Conservation (phyloP, 805 yeast species). For the Grigorovia yakushimaensis region DNA sequence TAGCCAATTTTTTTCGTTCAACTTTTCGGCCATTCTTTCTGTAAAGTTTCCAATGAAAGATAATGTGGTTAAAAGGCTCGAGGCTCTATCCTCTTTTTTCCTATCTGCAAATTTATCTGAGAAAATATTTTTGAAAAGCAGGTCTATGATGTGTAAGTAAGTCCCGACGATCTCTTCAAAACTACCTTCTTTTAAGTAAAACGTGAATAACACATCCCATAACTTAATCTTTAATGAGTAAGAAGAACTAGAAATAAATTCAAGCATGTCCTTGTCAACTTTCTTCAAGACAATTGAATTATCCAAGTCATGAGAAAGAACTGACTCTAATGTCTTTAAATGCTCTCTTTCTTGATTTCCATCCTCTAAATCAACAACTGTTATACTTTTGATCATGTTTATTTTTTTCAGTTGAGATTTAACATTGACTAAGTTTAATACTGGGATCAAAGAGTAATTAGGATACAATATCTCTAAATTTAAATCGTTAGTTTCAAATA, state of each 20-base stretch:
- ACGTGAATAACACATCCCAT: conserved; percentile 63
- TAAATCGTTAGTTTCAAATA: conserved; percentile 6
- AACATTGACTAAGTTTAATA: conserved; percentile 40
- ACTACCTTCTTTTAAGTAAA: conserved; percentile 32
- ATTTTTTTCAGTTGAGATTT: conserved; percentile 59
- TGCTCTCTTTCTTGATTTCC: conserved; percentile 13
- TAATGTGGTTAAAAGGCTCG: conserved; percentile 27
- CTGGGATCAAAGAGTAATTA: conserved; percentile 53
- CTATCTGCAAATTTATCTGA: conserved; percentile 30
- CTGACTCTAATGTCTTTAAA: conserved; percentile 35
- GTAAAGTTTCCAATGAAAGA: conserved; percentile 43
- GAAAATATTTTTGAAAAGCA: conserved; percentile 33
- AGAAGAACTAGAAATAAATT: conserved; percentile 54
- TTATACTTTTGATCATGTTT: conserved; percentile 42
- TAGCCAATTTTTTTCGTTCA: conserved; percentile 31
- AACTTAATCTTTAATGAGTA: conserved; percentile 57
- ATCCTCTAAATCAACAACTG: conserved; percentile 7
- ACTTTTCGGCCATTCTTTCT: conserved; percentile 26
- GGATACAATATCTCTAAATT: conserved; percentile 34
- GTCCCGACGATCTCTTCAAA: conserved; percentile 36
- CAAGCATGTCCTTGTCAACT: conserved; percentile 42
- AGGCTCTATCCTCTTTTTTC: conserved; percentile 37
- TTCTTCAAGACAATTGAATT: not conserved
- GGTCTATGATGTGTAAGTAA: conserved; percentile 40
- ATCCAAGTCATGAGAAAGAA: conserved; percentile 30